Evolutionary conservation across 225 moss, liverwort and hornwort species (phyloP), one percentile per base, ranked within the genome.

Genomic region (Polytrichum formosum): DNA sequence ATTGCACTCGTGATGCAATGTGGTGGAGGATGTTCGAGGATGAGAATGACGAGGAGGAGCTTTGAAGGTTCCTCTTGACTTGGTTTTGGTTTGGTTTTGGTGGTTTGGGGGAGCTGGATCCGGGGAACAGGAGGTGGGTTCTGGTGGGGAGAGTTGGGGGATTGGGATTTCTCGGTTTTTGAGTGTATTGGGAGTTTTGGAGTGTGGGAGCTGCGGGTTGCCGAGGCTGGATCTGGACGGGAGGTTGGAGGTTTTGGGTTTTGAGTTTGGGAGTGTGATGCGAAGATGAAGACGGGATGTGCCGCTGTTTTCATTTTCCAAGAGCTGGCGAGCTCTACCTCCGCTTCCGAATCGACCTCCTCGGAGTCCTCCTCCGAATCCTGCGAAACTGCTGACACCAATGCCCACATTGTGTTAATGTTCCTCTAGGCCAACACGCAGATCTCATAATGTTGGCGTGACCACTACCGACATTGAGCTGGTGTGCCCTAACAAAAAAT

Each of bases 281-380:
- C 37, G 66, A 67, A 67, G 53, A 67, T 67, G 66, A 67, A 35
- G 53, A 17, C 9, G 9, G 66, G 66, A 53, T 67, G 35, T 21
- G 53, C 8, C 6, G 26, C 16, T 67, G 9, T 17, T 26, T 58
- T 58, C 23, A 7, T 65, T 20, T 26, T 31, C 20, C 66, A 67
- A 25, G 66, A 53, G 66, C 53, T 67, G 9, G 35, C 10, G 20
- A 67, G 35, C 66, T 67, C 66, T 10, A 35, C 21, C 53, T 67
- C 19, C n/a, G 25, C 22, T 26, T 22, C 22, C 21, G 66, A 67
- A 19, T 63, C 62, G 25, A 35, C 66, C 26, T 26, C 26, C 23
- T 20, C 58, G 58, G 58, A 58, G 13, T 21, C 21, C 53, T 35
- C 21, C 66, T 35, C 66, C 16, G 66, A 67, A 67, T 53, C 66